Percentiles rank a stretch among this genome's conserved stretches.
phyloP scores from a whole-genome alignment of 345 rosid genomes.

The Xanthoceras sorbifolium region DNA sequence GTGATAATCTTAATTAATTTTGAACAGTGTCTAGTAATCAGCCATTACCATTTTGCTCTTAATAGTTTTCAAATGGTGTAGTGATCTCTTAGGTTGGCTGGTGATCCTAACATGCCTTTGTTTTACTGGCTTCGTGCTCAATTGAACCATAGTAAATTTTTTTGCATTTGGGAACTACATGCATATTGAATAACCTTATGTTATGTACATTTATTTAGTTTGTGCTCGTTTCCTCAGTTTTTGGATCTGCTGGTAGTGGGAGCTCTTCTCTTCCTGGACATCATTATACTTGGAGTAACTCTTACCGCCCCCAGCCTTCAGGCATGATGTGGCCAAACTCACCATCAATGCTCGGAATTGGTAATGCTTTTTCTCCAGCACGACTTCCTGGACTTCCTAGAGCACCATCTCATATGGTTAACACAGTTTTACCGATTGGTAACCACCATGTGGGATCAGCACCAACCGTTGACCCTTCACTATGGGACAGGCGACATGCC shows the following conservation, averaged over 20 bases:
- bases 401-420: constrained; percentile 43
- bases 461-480: constrained; percentile 44
- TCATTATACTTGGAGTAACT: constrained; percentile 46
- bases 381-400: constrained; percentile 46
- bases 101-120: constrained; percentile 10
- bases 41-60: constrained; percentile 11
- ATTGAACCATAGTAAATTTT: not conserved
- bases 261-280: constrained; percentile 41
- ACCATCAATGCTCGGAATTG: constrained; percentile 47
- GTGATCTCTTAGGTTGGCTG: constrained; percentile 2
- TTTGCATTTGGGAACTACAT: not conserved
- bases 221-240: constrained; percentile 36
- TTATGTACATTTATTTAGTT: constrained; percentile 10
- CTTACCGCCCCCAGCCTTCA: constrained; percentile 43
- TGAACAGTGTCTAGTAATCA: constrained; percentile 3
- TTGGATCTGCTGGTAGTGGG: constrained; percentile 44
- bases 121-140: constrained; percentile 15
- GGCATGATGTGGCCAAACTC: constrained; percentile 64
- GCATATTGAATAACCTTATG: not conserved
- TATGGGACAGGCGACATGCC: constrained; percentile 55
- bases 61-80: not conserved
- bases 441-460: constrained; percentile 61
- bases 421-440: constrained; percentile 34
- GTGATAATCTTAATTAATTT: not conserved
- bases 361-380: constrained; percentile 34